Evolutionary conservation across 129 eudicot species (phyloP).

Genomic region (Flaveria trinervia): DNA sequence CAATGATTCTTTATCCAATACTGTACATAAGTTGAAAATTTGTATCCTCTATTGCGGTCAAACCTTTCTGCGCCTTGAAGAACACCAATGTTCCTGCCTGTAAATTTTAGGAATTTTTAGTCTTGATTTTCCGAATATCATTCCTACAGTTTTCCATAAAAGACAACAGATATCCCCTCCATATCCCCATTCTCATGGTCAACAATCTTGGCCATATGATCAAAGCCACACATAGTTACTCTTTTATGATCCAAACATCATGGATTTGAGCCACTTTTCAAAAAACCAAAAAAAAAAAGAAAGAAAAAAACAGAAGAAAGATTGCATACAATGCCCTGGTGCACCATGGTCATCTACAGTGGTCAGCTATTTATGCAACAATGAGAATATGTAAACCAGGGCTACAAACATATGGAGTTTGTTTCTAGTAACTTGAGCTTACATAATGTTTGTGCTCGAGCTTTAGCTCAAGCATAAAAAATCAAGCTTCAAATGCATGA

Average conservation of each 20-base stretch:
- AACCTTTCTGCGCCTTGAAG: slow-evolving; percentile 90
- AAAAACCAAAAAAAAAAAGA: background rate
- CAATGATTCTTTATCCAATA: slow-evolving; percentile 84
- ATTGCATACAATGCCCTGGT: slow-evolving; percentile 5
- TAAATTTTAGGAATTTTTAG: slow-evolving; percentile 4
- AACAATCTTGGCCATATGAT: background rate
- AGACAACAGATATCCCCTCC: background rate
- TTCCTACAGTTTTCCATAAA: background rate
- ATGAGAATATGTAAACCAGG: background rate
- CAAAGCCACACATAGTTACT: background rate
- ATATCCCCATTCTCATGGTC: background rate
- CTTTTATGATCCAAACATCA: background rate
- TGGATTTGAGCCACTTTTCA: background rate
- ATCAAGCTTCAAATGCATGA: too few relatives aligned
- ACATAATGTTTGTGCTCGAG: too few relatives aligned
- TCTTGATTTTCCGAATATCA: background rate
- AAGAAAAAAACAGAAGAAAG: too few relatives aligned
- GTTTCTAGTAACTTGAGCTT: too few relatives aligned
- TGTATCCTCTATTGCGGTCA: slow-evolving; percentile 78
- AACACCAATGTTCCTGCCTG: slow-evolving; percentile 90
- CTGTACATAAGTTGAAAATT: slow-evolving; percentile 90
- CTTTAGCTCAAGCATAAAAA: too few relatives aligned
- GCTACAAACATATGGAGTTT: too few relatives aligned
- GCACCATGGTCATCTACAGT: background rate
- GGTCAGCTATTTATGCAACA: background rate